Evolutionary conservation across 2,329 filamentous ascomycete species (phyloP), one percentile per base, ranked within the genome.

Genomic region (Fonsecaea nubica): DNA sequence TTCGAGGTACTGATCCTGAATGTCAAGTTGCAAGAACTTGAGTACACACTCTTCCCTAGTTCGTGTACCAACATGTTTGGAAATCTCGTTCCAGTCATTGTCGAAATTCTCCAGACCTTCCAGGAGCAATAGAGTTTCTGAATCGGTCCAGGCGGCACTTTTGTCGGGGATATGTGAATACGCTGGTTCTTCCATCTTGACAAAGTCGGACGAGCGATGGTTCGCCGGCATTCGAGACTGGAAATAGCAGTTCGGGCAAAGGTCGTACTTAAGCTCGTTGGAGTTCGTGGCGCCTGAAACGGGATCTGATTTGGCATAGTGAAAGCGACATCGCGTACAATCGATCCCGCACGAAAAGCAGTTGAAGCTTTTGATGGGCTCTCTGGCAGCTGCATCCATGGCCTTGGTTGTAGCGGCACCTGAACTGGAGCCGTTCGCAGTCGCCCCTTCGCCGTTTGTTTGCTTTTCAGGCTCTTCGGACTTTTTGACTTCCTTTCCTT

Each of bases 1-100:
- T 74, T 98, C 93, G 9, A 97, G 83, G 75, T 97, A 99, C 77
- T 96, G 96, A 81, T 97, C 94, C 78, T 98, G 95, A 69, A 99
- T 99, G 72, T 97, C 94, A 40, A 99, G 84, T 76, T 97, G 93
- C 70, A 99, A 80, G 82, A 99, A 99, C 77, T 97, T 95, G 73
- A 98, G 85, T 15, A 98, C 94, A 77, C 95, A 99, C 80, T 99
- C 94, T 78, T 99, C 96, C 61, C 92, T 87, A 1, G 93, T 97
- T 67, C 94, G 89, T 2, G 92, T 96, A 57, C 91, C 91, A 52
- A 99, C 95, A 75, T 97, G 92, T 69, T 94, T 92, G 1, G 96
- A 90, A 71, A 99, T 93, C 74, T 92, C 88, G 65, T 91, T 90
- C 95, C 95, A 99, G 79, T 98, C 92, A 68, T 98, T 94, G 71